Evolutionary conservation across 768 basidiomycete species (phyloP).

Genomic region (Melanogaster broomeanus): DNA sequence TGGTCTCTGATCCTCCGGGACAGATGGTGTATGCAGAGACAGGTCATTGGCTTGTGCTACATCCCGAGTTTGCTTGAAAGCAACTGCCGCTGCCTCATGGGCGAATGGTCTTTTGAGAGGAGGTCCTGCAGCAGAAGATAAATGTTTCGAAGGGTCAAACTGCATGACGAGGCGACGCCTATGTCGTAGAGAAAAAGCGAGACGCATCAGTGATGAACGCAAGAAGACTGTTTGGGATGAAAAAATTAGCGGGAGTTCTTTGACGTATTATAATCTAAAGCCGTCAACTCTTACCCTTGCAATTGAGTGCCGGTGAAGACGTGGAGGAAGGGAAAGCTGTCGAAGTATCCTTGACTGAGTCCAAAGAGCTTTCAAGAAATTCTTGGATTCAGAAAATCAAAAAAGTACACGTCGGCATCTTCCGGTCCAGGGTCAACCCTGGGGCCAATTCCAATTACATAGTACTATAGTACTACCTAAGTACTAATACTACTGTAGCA

Average conservation of each 20-base stretch:
- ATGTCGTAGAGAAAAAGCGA: slow-evolving; percentile 45
- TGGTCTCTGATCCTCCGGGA: slow-evolving; percentile 12
- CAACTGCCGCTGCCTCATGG: slow-evolving; percentile 36
- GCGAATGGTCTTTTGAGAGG: slow-evolving; percentile 49
- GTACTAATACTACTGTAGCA: too few species aligned
- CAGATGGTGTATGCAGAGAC: slow-evolving; percentile 2
- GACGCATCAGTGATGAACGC: slow-evolving; percentile 45
- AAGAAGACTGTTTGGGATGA: neutral
- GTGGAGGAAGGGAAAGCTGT: neutral
- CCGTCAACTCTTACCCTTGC: neutral
- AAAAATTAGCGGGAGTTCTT: neutral
- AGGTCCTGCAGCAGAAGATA: slow-evolving; percentile 22
- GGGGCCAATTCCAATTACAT: neutral
- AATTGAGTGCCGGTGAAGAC: neutral
- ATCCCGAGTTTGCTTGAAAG: slow-evolving; percentile 10
- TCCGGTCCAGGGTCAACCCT: slow-evolving; percentile 5
- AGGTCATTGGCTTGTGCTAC: slow-evolving; percentile 31
- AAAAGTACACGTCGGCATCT: slow-evolving; percentile 18
- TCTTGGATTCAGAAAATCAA: neutral
- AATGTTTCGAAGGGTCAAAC: slow-evolving; percentile 41
- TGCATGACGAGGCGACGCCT: slow-evolving; percentile 64
- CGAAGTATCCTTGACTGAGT: neutral
- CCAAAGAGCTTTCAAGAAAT: neutral
- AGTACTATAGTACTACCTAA: too few species aligned
- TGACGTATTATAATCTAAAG: neutral